phyloP scores from a whole-genome alignment of 1,284 basidiomycete genomes.

The Fereydounia khargensis region DNA sequence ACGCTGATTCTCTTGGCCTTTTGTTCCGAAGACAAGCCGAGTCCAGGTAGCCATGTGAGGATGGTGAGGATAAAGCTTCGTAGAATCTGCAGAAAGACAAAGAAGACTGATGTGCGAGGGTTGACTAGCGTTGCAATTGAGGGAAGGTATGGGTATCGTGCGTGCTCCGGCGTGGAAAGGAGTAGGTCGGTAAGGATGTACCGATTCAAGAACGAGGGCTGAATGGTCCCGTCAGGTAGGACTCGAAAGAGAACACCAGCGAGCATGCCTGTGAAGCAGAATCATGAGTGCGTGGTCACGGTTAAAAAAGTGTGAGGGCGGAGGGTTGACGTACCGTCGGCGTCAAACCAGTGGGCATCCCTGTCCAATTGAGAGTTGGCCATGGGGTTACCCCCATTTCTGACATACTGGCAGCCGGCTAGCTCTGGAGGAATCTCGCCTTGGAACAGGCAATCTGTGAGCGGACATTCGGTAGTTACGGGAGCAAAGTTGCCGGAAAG shows the following conservation, averaged over 20 bases:
- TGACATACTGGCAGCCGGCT: slow-evolving; percentile 59
- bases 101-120: slow-evolving; percentile 58
- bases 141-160: slow-evolving; percentile 58
- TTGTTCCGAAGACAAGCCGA: slow-evolving; percentile 14
- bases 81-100: slow-evolving; percentile 58
- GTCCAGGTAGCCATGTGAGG: slow-evolving; percentile 50
- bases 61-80: slow-evolving; percentile 53
- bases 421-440: slow-evolving; percentile 55
- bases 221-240: slow-evolving; percentile 17
- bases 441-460: slow-evolving; percentile 46
- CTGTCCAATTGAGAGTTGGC: slow-evolving; percentile 34
- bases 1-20: slow-evolving; percentile 51
- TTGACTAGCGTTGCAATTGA: slow-evolving; percentile 62
- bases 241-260: slow-evolving; percentile 60
- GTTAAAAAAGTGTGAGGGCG: not conserved
- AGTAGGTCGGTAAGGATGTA: slow-evolving; percentile 59
- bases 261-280: too few species aligned
- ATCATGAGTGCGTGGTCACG: slow-evolving; percentile 1
- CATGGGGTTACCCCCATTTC: slow-evolving; percentile 62
- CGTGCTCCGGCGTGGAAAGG: slow-evolving; percentile 41
- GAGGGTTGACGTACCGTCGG: slow-evolving; percentile 24
- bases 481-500: slow-evolving; percentile 57
- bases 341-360: slow-evolving; percentile 56
- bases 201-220: slow-evolving; percentile 56
- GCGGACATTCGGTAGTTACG: slow-evolving; percentile 46